phyloP scores from a whole-genome alignment of 2,329 filamentous ascomycete species.

The Colletotrichum sp. region DNA sequence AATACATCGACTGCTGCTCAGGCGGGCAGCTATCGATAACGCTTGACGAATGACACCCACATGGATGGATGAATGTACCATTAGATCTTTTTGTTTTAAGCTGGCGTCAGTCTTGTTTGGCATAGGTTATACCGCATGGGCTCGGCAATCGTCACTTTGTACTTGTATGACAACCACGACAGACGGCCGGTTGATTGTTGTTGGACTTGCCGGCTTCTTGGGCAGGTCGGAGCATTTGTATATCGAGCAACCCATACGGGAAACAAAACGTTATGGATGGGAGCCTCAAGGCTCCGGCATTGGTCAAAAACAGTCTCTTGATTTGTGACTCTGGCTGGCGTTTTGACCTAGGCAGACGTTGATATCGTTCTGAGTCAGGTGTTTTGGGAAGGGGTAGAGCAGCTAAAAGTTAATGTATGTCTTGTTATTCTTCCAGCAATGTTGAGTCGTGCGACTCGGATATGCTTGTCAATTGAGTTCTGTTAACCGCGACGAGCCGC shows the following conservation, averaged over 20 bases:
- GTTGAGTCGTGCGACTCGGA: neutral
- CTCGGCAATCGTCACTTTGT: conserved; percentile 6
- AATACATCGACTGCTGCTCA: conserved; percentile 45
- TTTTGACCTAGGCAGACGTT: neutral
- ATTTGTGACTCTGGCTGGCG: neutral
- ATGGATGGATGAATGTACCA: conserved; percentile 25
- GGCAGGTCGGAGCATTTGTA: conserved; percentile 15
- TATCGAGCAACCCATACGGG: conserved; percentile 10
- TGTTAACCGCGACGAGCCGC: neutral
- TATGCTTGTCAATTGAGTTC: neutral
- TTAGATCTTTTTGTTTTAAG: conserved; percentile 21
- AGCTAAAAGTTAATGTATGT: conserved; percentile 1
- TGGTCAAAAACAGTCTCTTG: neutral
- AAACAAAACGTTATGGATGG: conserved; percentile 4
- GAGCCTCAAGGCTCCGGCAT: neutral
- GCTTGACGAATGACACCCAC: conserved; percentile 31
- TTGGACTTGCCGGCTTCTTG: neutral
- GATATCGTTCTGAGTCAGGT: neutral
- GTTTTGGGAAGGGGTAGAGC: neutral
- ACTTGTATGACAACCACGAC: conserved; percentile 22
- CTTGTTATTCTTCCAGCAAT: neutral
- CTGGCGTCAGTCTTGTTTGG: conserved; percentile 21
- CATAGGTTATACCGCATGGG: conserved; percentile 20
- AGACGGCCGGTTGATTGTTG: conserved; percentile 15
- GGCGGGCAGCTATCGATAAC: conserved; percentile 50